A percentile compares a stretch with the other conserved stretches of the same genome.
Evolutionary conservation across 345 rosid genomes (phyloP).

Genomic region (Citrus mangshanensis): DNA sequence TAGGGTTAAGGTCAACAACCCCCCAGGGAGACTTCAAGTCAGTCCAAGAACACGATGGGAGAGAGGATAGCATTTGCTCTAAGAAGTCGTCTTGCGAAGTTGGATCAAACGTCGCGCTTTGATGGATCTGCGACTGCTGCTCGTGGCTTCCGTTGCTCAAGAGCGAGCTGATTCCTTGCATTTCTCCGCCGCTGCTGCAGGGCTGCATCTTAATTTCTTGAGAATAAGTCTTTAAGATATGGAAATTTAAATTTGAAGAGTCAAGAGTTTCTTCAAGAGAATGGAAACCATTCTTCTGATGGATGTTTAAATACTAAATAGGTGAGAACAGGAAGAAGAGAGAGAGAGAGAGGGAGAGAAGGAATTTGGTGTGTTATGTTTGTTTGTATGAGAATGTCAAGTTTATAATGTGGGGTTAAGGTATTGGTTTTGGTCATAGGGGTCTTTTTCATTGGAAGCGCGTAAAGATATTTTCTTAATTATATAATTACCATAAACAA

Average conservation of each 20-base stretch:
- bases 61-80: slow-evolving; percentile 72
- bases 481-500: no score
- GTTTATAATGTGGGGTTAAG: background rate
- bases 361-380: background rate
- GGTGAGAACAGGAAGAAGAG: background rate
- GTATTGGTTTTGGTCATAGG: background rate
- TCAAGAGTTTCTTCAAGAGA: background rate
- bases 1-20: slow-evolving; percentile 22
- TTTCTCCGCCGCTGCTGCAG: slow-evolving; percentile 40
- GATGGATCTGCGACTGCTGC: slow-evolving; percentile 20
- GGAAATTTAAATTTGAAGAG: background rate
- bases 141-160: slow-evolving; percentile 17
- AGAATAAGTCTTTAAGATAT: no score
- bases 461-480: background rate
- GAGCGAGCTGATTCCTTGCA: slow-evolving; percentile 35
- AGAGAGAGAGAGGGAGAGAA: background rate
- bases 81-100: slow-evolving; percentile 63
- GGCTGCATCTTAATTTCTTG: slow-evolving; percentile 27
- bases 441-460: background rate
- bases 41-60: slow-evolving; percentile 58
- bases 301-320: background rate
- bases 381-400: background rate
- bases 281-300: background rate
- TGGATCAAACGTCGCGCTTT: slow-evolving; percentile 37
- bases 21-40: slow-evolving; percentile 33